Base-by-base conservation (phyloP, 805 yeast species). In the Starmerella etchellsii region DNA sequence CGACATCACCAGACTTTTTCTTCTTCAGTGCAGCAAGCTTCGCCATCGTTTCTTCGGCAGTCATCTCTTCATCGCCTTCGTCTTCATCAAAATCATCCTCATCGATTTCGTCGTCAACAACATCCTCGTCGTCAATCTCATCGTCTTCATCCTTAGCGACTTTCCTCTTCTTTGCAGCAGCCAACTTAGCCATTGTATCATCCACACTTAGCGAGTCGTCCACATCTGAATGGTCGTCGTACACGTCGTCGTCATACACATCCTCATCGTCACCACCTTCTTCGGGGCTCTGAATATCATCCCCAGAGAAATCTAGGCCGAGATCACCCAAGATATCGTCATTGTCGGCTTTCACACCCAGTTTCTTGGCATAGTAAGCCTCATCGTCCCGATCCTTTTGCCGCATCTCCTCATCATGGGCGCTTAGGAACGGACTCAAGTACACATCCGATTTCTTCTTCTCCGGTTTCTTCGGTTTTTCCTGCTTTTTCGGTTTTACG, bases 321-420 rank as follows among this genome's bases (percentile, higher is more conserved):
- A 41, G 60, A 0, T 87, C 94, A 39, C 82, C 94, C 4, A 85
- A 62, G 19, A 85, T 56, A n/a, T 85, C 93, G 34, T 81, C 94
- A 59, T 84, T 95, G 54, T 79, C 81, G 14, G 65, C 66, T 48
- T 75, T 75, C 50, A 81, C 57, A 1, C 93, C 93, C 9, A 87
- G 65, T 53, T 81, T 78, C 47, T 78, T 79, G 3, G 95, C 87
- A 57, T 84, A 87, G 54, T 78, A 83, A 32, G 70, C 74, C 61
- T 81, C 76, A 40, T 87, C 94, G 42, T 73, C 77, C 44, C 82
- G 93, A 50, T 81, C 93, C 47, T 70, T 67, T 36, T 63, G 61
- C 50, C 71, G 54, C 26, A 69, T 60, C 5, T 70, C 72, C 28
- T 65, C 64, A 28, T 75, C 76, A 3, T 67, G 66, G 2, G 71